Base-by-base conservation (phyloP, 768 basidiomycete genomes). In the Cubamyces lactineus region DNA sequence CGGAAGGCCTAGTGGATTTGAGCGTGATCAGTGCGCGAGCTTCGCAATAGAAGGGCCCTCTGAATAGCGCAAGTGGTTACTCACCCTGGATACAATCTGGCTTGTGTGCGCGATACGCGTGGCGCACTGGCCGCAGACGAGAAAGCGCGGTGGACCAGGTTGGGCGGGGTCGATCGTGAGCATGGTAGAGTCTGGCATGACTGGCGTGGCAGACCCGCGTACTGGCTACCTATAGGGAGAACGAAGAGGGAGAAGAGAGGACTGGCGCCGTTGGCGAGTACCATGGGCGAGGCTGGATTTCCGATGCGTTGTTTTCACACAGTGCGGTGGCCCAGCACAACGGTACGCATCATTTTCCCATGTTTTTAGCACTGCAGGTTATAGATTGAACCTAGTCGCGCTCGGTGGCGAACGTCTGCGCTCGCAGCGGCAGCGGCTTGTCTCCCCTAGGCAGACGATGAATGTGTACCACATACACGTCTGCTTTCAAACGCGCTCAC, bases 1-100 rank as follows among this genome's bases (percentile, higher is more conserved):
- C 77, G 76, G 71, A 85, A 86, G 21, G 77, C 73, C 57, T 83
- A 76, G 30, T 13, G 24, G 34, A 34, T 6, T 16, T 21, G 19
- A 26, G 26, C 16, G 26, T 28, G 41, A 15, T 28, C 16, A 24
- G 21, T 21, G 40, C 24, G 13, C 47, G 26, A 17, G 15, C 5
- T 19, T n/a, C 47, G 30, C 13, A 7, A 8, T 5, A n/a, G 26
- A 28, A 26, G 28, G 5, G 48, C 12, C 48, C 48, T 49, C 34
- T 34, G 34, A 34, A 34, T 34, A 49, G 48, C 48, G 19, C 19
- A 9, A 23, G 9, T 34, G 43, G 54, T 19, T 13, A 65, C 67
- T 51, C 51, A 70, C 69, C 53, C 57, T 66, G 15, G 67, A 69
- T 7, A 70, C 54, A 4, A 70, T 34, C 21, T 55, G 53, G 16